Evolutionary conservation across 257 asterid genomes (phyloP).

Genomic region (Euphrasia confusa): DNA sequence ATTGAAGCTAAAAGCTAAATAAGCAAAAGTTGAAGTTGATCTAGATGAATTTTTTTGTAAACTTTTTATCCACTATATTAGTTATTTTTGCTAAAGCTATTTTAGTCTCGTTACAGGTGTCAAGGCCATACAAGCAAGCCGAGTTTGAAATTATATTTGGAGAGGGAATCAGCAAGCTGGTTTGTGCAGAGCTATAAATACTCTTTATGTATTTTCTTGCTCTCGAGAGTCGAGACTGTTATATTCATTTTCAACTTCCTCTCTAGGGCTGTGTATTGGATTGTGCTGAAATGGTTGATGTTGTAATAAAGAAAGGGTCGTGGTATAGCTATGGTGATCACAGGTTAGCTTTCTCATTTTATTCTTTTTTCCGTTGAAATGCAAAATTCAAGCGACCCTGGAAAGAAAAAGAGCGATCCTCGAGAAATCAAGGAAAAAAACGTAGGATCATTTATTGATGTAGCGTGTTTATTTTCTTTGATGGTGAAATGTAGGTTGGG

Average conservation of each 20-base stretch:
- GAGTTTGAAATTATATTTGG: slow-evolving; percentile 96
- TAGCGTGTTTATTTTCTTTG: not conserved
- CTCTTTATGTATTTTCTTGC: slow-evolving; percentile 12
- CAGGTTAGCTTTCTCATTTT: slow-evolving; percentile 41
- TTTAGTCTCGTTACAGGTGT: slow-evolving; percentile 47
- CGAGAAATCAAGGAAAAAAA: no score
- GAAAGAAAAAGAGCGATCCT: no score
- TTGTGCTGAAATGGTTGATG: slow-evolving; percentile 82
- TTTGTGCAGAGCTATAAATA: slow-evolving; percentile 27
- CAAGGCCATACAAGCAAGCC: slow-evolving; percentile 99
- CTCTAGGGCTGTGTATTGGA: slow-evolving; percentile 84
- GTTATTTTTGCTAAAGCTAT: slow-evolving; percentile 24
- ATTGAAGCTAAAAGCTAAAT: no score
- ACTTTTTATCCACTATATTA: slow-evolving; percentile 17
- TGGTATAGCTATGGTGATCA: slow-evolving; percentile 98
- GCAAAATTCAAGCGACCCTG: not conserved
- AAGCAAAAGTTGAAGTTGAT: not conserved
- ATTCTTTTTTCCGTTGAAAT: slow-evolving; percentile 7
- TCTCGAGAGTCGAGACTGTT: slow-evolving; percentile 5
- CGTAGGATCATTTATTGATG: not conserved
- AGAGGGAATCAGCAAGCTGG: slow-evolving; percentile 97
- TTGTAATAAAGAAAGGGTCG: slow-evolving; percentile 80
- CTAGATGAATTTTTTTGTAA: slow-evolving; percentile 2
- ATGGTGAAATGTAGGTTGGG: slow-evolving; percentile 59
- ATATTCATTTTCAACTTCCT: slow-evolving; percentile 26